Base-by-base conservation (phyloP, 2,329 filamentous ascomycete species). In the Phaeoacremonium minimum region DNA sequence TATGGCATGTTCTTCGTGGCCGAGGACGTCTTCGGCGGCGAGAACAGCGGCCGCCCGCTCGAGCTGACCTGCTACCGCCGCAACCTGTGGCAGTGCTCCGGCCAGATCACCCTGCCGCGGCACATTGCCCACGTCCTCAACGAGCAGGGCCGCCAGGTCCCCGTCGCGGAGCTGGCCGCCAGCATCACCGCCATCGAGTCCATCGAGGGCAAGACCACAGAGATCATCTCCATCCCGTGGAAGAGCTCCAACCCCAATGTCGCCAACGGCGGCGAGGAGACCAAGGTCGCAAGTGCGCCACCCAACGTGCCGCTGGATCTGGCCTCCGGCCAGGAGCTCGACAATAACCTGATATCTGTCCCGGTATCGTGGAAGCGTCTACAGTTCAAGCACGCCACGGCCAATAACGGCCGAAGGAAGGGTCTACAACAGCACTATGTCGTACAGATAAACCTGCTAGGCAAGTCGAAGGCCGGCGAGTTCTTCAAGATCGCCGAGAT, bases 201-300 rank as follows among this genome's bases (percentile, higher is more conserved):
- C 5, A 94, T 96, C 33, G 91, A 97, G 56, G 87, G 87, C 33
- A 95, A 95, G 53, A 53, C 80, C 1, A 91, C 94, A 6, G 94
- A 96, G 63, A 95, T 97, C 43, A 96, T 97, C 41, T 93, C 85
- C 1, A 93, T 97, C 32, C 91, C 91, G 0, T 96, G 91, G 90
- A 96, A 96, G 67, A 94, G 69, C 75, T 53, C 83, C 66, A 52
- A 81, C 64, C 49, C 82, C 49, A 36, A 31, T 22, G 29, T 33
- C 17, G 18, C 19, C 20, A 28, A 18, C 22, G 26, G 15, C 28
- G 35, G 15, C 29, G 71, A 77, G 49, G 75, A 71, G 43, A 56
- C 60, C 38, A 77, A 72, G 48, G 62, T 64, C 4, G 67, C 66
- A 9, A 56, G 61, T 14, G 63, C 74, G 4, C 79, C 79, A 22